Evolutionary conservation across 805 yeast genomes (phyloP), one percentile per base, ranked within the genome.

Genomic region (Priceomyces fermenticarens): DNA sequence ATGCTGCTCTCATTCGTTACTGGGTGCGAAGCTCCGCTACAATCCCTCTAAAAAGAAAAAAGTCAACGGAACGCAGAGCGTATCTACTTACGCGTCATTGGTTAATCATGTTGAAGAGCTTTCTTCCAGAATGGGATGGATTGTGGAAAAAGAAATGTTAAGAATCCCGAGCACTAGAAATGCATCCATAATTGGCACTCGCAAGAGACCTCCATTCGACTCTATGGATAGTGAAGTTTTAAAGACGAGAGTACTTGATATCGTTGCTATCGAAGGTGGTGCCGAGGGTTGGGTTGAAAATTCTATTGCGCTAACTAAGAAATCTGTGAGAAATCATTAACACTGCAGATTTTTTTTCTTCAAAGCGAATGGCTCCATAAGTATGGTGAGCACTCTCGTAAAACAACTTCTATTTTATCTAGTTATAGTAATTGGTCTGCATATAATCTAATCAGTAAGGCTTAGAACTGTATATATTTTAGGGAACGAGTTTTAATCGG

Each of bases 81-180:
- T 67, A 16, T 87, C 96, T 2, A 79, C 89, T 1, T 91, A 90
- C 60, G 90, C 89, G 0, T 83, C 93, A 0, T 70, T 91, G 38
- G 95, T 89, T 3, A 95, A 87, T 42, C 93, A 88, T 54, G 93
- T 84, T 3, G 89, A 81, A 46, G 78, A 79, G 31, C 52, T 89
- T 15, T 80, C 96, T 0, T 55, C 57, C 12, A 57, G 70, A 38
- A 80, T 79, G 52, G 97, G 97, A 0, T 91, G 98, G 98, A 65
- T 73, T 10, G 85, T 83, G 1, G 84, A 88, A 53, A 78, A 83
- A 51, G 98, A 91, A 58, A 84, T 85, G 85, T 65, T 91, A 35
- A 73, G 98, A 43, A 91, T 91, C 16, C 98, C 98, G 26, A 87
- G 96, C 43, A 91, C 98, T 0, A 70, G 97, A 59, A 91, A 91